Percentiles rank a stretch among this genome's conserved stretches.
Evolutionary conservation across 2,329 filamentous ascomycete genomes (phyloP).

Genomic region (Juglanconis oblonga): DNA sequence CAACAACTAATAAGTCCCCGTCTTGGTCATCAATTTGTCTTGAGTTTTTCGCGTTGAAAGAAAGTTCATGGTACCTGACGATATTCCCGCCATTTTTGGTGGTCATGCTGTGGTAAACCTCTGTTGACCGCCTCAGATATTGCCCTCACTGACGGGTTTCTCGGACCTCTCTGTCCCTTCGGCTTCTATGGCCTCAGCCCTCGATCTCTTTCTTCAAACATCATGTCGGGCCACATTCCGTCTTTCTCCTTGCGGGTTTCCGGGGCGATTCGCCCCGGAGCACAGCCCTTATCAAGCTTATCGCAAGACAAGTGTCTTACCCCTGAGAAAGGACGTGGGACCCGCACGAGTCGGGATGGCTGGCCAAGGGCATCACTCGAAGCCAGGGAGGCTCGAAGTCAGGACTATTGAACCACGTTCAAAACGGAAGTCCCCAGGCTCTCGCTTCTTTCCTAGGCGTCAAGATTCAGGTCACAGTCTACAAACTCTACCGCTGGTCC

Average conservation of each 20-base stretch:
- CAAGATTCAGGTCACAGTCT: not conserved
- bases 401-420: not conserved
- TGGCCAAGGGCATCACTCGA: slow-evolving; percentile 3
- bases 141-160: no score
- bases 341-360: slow-evolving; percentile 15
- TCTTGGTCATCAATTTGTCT: no score
- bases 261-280: not conserved
- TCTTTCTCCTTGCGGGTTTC: not conserved
- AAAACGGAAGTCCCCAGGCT: not conserved
- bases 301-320: slow-evolving; percentile 9
- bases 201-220: no score
- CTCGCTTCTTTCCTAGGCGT: not conserved
- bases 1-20: not conserved
- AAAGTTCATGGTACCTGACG: no score
- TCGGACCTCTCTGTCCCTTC: no score
- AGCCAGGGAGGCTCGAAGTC: not conserved
- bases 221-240: no score
- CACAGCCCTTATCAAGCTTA: not conserved
- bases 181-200: no score
- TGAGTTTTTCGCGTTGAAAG: no score
- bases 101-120: no score
- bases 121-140: no score
- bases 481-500: not conserved
- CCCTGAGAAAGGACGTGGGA: slow-evolving; percentile 2
- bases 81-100: no score